Evolutionary conservation across 2,329 filamentous ascomycete genomes (phyloP), one percentile per base, ranked within the genome.

Genomic region (Sclerotinia borealis): DNA sequence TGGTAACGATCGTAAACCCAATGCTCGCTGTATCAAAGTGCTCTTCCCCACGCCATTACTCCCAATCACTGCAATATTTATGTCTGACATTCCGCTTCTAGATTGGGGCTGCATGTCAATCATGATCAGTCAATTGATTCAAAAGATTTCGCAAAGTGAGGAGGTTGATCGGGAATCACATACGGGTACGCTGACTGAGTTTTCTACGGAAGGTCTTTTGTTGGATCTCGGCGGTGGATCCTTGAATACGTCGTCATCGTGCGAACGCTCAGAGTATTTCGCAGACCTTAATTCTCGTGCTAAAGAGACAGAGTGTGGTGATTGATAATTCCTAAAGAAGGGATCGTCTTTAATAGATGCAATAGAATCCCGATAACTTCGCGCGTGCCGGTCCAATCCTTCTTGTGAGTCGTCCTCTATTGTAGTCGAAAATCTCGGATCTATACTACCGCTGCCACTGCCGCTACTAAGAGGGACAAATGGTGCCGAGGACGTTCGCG

Each of bases 1-100:
- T 37, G 85, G 83, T 11, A 80, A 78, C 25, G 80, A 76, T 45
- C 80, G 74, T 27, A 87, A 75, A 61, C 84, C 82, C 66, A 87
- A 78, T 61, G 85, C 83, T 51, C 81, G 82, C 75, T 88, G 85
- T 71, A 89, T 84, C 71, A 89, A 87, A 52, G 85, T 82, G 58
- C 85, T 88, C 75, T 90, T 90, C 68, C 87, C 87, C 54, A 87
- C 86, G 65, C 85, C 85, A 69, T 81, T 79, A 73, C 85, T 82
- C 70, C 87, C 87, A 73, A 90, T 85, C 65, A 89, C 80, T 70
- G 85, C 85, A 68, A 90, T 85, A 72, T 85, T 87, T 72, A 86
- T 81, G 68, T 80, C 78, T 67, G 85, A 83, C 70, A 73, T 72
- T 54, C 68, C 69, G 63, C 69, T 72, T 58, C 71, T 71, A 29